Base-by-base conservation (phyloP, 371 early-diverging fungal genomes). In the Rhizopus stolonifer region DNA sequence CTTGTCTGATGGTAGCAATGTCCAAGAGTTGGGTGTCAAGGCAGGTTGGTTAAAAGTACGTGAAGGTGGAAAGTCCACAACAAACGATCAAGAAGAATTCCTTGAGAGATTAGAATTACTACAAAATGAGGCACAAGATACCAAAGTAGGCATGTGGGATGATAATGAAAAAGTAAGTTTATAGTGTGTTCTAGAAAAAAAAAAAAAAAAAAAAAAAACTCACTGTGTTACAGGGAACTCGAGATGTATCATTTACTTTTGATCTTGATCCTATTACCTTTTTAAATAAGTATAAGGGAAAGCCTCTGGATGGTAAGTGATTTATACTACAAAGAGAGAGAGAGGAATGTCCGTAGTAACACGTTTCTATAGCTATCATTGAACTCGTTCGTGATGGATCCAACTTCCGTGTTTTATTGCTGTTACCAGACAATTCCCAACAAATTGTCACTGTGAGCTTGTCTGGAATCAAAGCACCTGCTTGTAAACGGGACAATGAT, bases 341-440 rank as follows among this genome's bases (percentile, higher is more conserved):
- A 10, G 2, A 10, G 9, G 14, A 42, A 42, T 36, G 7, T 29
- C 22, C 14, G 48, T 32, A 13, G 11, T 29, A 6, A 29, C 2
- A 11, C 11, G 11, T 44, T 7, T 26, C 36, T 42, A 17, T 46
- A 80, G 97, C 89, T 26, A 83, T 94, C 17, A 79, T 98, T 61
- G 96, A 98, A 67, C 93, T 90, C 67, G 90, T 95, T 11, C 91
- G 94, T 46, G 95, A 95, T 68, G 98, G 86, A n/a, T 83, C 92
- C 9, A 93, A 91, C 8, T 81, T 86, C 58, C 90, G 95, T 15
- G 84, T 93, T 5, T 72, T 82, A 29, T 61, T 95, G 42, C 72
- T 83, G 24, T 61, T 89, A 19, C 88, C 90, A 7, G 73, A 81
- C 38, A 56, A 63, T 22, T 58, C 69, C 3, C 74, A 69, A 26